Conservation (phyloP, 2,329 filamentous ascomycete species). For the Elsinoe australis region DNA sequence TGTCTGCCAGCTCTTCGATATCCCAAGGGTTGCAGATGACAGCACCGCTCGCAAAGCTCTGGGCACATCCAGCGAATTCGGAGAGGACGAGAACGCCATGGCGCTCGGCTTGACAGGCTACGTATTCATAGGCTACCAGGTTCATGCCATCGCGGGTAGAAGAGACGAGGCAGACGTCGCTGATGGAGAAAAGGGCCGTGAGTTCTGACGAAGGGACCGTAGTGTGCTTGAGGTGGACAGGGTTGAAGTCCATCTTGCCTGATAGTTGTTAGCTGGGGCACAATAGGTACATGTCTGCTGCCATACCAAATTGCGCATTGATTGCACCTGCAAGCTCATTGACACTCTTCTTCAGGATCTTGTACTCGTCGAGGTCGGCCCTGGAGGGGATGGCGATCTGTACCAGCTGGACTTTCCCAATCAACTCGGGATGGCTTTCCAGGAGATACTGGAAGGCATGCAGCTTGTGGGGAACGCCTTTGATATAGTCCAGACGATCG, state of each 20-base stretch:
- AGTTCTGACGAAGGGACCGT: constrained; percentile 92
- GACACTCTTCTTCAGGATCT: constrained; percentile 88
- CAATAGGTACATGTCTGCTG: constrained; percentile 19
- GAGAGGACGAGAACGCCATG: constrained; percentile 86
- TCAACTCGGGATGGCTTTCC: constrained; percentile 95
- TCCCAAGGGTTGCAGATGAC: constrained; percentile 98
- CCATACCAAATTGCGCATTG: constrained; percentile 78
- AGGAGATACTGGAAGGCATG: constrained; percentile 95
- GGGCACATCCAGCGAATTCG: constrained; percentile 91
- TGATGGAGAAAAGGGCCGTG: constrained; percentile 84
- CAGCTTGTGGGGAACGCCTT: constrained; percentile 94
- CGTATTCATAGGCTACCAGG: constrained; percentile 78
- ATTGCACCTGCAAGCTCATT: constrained; percentile 96
- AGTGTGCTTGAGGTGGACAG: constrained; percentile 97
- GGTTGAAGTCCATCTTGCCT: constrained; percentile 95
- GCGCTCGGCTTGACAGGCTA: constrained; percentile 81
- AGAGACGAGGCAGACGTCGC: constrained; percentile 84
- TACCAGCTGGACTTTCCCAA: constrained; percentile 91
- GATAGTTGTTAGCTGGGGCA: neutral
- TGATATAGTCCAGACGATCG: constrained; percentile 96
- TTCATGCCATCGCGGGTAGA: constrained; percentile 99
- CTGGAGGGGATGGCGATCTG: constrained; percentile 92
- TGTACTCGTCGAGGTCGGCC: constrained; percentile 95
- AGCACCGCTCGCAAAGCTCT: constrained; percentile 76
- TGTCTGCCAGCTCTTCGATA: constrained; percentile 86